These are phyloP conservation scores for Phyllosticta ampelicida DNA, from an alignment of 2,329 filamentous ascomycete species.

Conservation along the genomic window DNA sequence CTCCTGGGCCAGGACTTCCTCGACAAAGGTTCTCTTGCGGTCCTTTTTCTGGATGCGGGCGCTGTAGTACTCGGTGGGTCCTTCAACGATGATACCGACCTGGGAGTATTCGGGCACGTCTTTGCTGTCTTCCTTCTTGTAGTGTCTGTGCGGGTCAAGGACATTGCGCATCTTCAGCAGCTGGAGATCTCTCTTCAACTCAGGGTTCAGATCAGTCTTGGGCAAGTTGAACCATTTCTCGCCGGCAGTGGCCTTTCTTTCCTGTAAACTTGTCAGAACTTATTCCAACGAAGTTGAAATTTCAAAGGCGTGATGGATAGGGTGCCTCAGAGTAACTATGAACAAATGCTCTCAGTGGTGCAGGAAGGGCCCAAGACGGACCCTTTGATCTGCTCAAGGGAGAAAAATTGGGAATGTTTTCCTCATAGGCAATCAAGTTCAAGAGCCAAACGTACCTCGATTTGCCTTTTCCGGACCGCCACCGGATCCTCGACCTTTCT, in stretches of 20 bases:
- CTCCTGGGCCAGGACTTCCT: conserved; percentile 67
- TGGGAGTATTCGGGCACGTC: conserved; percentile 74
- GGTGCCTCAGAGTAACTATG: conserved; percentile 67
- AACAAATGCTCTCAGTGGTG: conserved; percentile 56
- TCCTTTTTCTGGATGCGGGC: conserved; percentile 76
- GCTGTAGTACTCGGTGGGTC: conserved; percentile 78
- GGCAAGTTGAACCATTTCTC: conserved; percentile 81
- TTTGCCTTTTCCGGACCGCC: conserved; percentile 34
- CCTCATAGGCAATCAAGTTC: conserved; percentile 49
- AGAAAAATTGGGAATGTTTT: conserved; percentile 58
- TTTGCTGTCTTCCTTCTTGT: conserved; percentile 74
- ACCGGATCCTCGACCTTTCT: conserved; percentile 45
- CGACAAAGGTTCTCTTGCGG: conserved; percentile 73
- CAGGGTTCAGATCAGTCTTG: conserved; percentile 69
- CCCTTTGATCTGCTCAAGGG: conserved; percentile 64
- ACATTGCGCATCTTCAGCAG: conserved; percentile 81
- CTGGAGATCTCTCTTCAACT: conserved; percentile 82
- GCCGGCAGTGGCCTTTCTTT: conserved; percentile 59
- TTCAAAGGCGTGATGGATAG: background rate
- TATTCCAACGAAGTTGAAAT: background rate
- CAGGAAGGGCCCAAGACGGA: conserved; percentile 73
- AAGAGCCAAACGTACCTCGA: conserved; percentile 36
- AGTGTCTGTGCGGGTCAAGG: conserved; percentile 78
- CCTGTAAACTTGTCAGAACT: conserved; percentile 23
- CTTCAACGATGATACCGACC: conserved; percentile 78